Evolutionary conservation across 768 basidiomycete species (phyloP), one percentile per base, ranked within the genome.

Genomic region (Hygrophoropsis aurantiaca): DNA sequence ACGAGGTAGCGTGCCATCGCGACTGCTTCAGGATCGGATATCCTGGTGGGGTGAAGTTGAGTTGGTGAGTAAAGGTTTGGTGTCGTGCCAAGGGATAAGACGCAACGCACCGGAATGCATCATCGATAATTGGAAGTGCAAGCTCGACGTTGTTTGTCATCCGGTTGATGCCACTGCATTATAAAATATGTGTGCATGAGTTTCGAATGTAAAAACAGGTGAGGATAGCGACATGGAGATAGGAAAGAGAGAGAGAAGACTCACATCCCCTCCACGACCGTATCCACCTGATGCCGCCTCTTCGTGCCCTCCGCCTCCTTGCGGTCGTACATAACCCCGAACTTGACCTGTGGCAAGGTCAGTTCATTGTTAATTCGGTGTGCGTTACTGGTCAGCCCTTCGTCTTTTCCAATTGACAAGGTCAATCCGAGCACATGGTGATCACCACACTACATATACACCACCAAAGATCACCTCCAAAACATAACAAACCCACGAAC

Each of bases 1-100:
- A 97, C 92, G 16, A 99, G 79, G 62, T 93, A 93, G 9, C 94
- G 84, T 1, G 94, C 88, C 95, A 98, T 98, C 7, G 88, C 82
- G 39, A 98, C 91, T 0, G 95, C 95, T 67, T 99, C 95, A 2
- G 79, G 84, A 55, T 98, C 97, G 2, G 89, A 86, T 62, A 97
- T 83, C 48, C 94, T 94, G 61, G 9, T 15, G n/a, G n/a, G n/a
- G n/a, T n/a, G n/a, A n/a, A n/a, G n/a, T n/a, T n/a, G n/a, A 8
- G 25, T 21, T 36, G 26, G 11, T 38, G 34, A 21, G 16, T 15
- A 20, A 32, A 3, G 34, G 38, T 7, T 21, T 10, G 10, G 2
- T 15, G 10, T 15, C n/a, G 21, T 11, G 25, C 21, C 41, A 52
- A 61, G n/a, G n/a, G n/a, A n/a, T n/a, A n/a, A n/a, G n/a, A n/a